Conservation (phyloP, 306 rosid species). For the Canavalia gladiata region DNA sequence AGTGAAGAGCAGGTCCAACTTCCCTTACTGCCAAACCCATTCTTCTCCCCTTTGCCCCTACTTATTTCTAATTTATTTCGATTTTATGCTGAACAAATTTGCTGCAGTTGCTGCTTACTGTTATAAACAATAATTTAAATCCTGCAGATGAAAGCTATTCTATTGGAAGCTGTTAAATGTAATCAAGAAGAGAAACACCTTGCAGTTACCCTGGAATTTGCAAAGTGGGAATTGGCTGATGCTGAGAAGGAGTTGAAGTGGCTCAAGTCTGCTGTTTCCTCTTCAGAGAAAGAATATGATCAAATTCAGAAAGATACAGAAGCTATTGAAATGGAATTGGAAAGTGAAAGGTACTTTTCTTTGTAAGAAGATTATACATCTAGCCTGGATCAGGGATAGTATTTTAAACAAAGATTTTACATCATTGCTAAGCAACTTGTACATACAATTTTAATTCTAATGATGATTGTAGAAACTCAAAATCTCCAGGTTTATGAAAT, state of each 20-base stretch:
- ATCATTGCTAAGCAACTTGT: neutral
- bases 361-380: neutral
- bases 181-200: constrained; percentile 78
- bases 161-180: constrained; percentile 71
- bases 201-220: constrained; percentile 68
- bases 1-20: constrained; percentile 79
- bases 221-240: constrained; percentile 86
- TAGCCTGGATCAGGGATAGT: neutral
- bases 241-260: constrained; percentile 91
- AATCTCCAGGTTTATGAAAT: constrained; percentile 19
- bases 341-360: constrained; percentile 75
- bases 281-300: constrained; percentile 87
- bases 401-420: constrained; percentile 1
- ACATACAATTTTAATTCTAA: constrained; percentile 7
- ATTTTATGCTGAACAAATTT: neutral
- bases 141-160: constrained; percentile 69
- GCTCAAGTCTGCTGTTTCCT: constrained; percentile 70
- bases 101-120: constrained; percentile 29
- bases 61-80: constrained; percentile 25
- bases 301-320: constrained; percentile 74
- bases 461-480: neutral
- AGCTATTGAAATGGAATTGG: constrained; percentile 69
- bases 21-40: constrained; percentile 25
- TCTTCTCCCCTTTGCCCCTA: neutral
- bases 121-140: constrained; percentile 48